Base-by-base conservation (phyloP, 345 rosid genomes). In the Pseudoturritis turrita region DNA sequence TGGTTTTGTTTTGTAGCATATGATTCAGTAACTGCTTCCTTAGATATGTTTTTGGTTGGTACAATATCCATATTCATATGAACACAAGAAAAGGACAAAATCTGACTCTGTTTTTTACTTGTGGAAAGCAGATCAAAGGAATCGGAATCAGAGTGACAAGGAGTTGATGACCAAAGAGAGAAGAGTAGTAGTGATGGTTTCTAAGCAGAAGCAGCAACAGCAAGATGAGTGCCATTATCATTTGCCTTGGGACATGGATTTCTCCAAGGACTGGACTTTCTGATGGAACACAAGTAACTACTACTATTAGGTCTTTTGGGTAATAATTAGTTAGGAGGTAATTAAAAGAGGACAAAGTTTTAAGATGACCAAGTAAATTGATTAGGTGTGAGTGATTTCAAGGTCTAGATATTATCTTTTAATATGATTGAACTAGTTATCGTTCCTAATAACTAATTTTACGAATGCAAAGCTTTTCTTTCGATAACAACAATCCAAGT, bases 181-280 rank as follows among this genome's bases (percentile, higher is more conserved):
- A 43, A 43, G 19, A 37, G 21, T 14, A 53, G 63, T 29, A 1
- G 43, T 18, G 36, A 29, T 6, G 45, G 12, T 15, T 55, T 6
- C 3, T 5, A 31, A 29, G 14, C 1, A 41, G 40, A 52, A 67
- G 18, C 26, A 52, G 9, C 41, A 33, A 4, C 53, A 68, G n/a
- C 41, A 57, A 2, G 57, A 69, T 6, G 74, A 70, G 39, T 70
- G 74, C 5, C 65, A 70, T 58, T 70, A 70, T 11, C 74, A 70
- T 70, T 36, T 70, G 57, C 74, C 74, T 46, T 13, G n/a, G 5
- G 74, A 45, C 39, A n/a, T 70, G 57, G 74, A 70, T 60, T 70
- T 70, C 74, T 70, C 65, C 14, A 35, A 70, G 15, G 55, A 56
- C 55, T 68, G 17, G 44, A 29, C 64, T 56, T 54, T 68, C 31